phyloP scores from a whole-genome alignment of 805 yeast species.

The Zygotorulaspora danielsina region DNA sequence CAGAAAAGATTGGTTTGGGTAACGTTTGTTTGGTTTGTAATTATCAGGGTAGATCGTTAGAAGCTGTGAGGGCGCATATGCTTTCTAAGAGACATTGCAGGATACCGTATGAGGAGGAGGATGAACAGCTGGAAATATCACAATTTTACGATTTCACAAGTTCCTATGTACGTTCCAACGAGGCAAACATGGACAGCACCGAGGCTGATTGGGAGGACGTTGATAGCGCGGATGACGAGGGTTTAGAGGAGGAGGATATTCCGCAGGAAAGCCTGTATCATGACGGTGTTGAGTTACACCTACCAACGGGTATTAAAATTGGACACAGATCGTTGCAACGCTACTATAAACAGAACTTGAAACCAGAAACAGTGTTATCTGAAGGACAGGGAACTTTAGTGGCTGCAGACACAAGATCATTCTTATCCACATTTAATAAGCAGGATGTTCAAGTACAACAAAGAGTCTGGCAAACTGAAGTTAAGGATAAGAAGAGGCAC shows the following conservation, averaged over 20 bases:
- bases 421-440: slow-evolving; percentile 41
- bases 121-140: slow-evolving; percentile 80
- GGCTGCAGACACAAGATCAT: slow-evolving; percentile 71
- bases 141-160: slow-evolving; percentile 87
- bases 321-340: slow-evolving; percentile 84
- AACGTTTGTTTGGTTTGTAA: slow-evolving; percentile 81
- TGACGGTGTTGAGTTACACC: slow-evolving; percentile 65
- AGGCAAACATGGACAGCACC: slow-evolving; percentile 22
- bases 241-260: slow-evolving; percentile 29
- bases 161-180: slow-evolving; percentile 45
- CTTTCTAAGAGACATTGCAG: slow-evolving; percentile 76
- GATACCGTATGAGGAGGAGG: slow-evolving; percentile 82
- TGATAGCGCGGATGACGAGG: slow-evolving; percentile 33
- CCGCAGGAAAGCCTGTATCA: slow-evolving; percentile 45
- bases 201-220: slow-evolving; percentile 39
- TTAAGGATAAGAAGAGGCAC: slow-evolving; percentile 46
- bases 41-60: slow-evolving; percentile 79
- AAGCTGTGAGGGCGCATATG: slow-evolving; percentile 92
- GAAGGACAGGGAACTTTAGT: slow-evolving; percentile 86
- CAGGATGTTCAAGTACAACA: slow-evolving; percentile 45
- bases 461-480: slow-evolving; percentile 67
- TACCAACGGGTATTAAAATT: slow-evolving; percentile 78
- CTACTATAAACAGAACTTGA: slow-evolving; percentile 70
- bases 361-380: slow-evolving; percentile 50
- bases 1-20: slow-evolving; percentile 90